Conservation (phyloP, 148 eudicot genomes). For the Fagopyrum tataricum region DNA sequence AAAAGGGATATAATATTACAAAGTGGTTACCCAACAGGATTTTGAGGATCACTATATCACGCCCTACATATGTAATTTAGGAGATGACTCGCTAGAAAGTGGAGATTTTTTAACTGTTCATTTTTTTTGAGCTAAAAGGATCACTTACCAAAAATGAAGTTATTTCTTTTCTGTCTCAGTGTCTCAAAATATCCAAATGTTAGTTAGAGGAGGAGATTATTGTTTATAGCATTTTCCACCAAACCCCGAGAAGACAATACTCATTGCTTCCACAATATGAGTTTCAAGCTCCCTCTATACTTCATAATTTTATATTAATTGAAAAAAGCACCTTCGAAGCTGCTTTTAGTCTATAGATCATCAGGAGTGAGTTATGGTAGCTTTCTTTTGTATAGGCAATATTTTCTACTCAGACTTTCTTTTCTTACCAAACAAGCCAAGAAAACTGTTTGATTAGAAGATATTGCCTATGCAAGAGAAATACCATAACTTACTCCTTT, state of each 20-base stretch:
- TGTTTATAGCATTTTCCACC: not conserved
- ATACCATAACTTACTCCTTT: too few relatives aligned
- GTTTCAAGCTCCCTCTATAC: not conserved
- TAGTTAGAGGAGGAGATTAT: not conserved
- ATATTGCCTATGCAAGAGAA: too few relatives aligned
- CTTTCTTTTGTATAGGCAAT: not conserved
- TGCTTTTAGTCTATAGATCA: too few relatives aligned
- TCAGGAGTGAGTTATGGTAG: not conserved
- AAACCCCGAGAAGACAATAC: not conserved
- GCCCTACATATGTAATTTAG: not conserved
- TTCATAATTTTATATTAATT: too few relatives aligned
- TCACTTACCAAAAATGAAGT: not conserved
- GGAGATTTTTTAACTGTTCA: not conserved
- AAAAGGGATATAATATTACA: not conserved
- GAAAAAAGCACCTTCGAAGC: not conserved
- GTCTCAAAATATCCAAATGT: not conserved
- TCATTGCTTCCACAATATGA: not conserved
- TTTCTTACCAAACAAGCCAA: too few relatives aligned
- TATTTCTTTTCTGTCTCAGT: not conserved
- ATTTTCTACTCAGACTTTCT: not conserved
- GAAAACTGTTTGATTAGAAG: too few relatives aligned
- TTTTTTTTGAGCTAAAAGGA: not conserved
- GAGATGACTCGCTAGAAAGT: not conserved
- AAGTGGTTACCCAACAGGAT: not conserved
- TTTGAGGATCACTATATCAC: not conserved